Evolutionary conservation across 2,329 filamentous ascomycete species (phyloP).

Genomic region (Ceratocystis albifundus): DNA sequence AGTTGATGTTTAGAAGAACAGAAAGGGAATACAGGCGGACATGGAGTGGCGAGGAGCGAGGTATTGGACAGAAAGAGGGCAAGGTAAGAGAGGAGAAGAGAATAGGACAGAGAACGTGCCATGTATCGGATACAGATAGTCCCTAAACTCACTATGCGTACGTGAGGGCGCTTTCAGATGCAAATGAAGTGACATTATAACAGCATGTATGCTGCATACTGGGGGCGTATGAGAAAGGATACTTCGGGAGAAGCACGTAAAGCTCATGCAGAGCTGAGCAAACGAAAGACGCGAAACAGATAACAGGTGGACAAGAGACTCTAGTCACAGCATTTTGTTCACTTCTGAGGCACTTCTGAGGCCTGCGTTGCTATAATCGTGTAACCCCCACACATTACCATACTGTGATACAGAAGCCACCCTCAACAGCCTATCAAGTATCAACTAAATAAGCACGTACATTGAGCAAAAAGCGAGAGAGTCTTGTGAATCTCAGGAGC

Average conservation of each 20-base stretch:
- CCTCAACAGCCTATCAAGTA: not conserved
- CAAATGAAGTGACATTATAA: not conserved
- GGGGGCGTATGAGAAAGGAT: not conserved
- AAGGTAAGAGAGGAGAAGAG: too few species aligned
- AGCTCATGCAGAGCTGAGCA: too few species aligned
- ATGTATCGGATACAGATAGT: not conserved
- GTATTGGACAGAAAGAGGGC: not conserved
- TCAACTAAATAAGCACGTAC: not conserved
- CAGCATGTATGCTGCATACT: not conserved
- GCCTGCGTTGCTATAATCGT: not conserved
- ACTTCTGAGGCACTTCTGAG: not conserved
- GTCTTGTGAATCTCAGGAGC: not conserved
- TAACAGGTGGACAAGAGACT: not conserved
- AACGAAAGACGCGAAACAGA: not conserved
- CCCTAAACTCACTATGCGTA: too few species aligned
- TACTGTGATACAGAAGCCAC: not conserved
- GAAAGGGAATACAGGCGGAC: not conserved
- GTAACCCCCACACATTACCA: not conserved
- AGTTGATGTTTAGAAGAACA: conserved; percentile 9
- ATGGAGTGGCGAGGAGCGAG: not conserved
- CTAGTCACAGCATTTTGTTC: not conserved
- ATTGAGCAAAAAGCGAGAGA: not conserved
- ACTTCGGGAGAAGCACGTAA: too few species aligned
- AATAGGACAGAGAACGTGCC: too few species aligned
- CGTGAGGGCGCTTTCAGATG: not conserved